Conservation (phyloP, 2,329 filamentous ascomycete species). For the Cladosporium cucumerinum region DNA sequence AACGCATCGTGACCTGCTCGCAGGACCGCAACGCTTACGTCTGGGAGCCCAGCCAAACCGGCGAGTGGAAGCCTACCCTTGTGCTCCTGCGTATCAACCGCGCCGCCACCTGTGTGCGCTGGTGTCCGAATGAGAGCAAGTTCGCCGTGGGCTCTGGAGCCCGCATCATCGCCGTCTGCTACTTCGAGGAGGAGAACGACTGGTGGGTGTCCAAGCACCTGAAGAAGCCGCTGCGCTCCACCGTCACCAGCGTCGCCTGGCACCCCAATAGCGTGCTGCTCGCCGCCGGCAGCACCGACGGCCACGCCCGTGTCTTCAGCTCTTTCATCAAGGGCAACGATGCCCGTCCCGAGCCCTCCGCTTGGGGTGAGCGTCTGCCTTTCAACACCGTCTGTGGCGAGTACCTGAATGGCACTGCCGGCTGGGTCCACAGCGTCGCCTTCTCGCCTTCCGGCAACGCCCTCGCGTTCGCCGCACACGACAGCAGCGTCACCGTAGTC, state of each 20-base stretch:
- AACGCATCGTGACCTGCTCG: constrained; percentile 95
- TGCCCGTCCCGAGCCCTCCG: constrained; percentile 74
- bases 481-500: constrained; percentile 94
- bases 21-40: constrained; percentile 98
- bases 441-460: constrained; percentile 92
- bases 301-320: constrained; percentile 90
- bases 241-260: constrained; percentile 92
- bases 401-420: constrained; percentile 90
- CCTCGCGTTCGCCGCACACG: constrained; percentile 91
- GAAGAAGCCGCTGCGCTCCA: constrained; percentile 98
- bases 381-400: constrained; percentile 99
- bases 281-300: constrained; percentile 93
- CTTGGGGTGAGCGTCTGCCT: constrained; percentile 91
- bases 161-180: constrained; percentile 92
- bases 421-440: constrained; percentile 90
- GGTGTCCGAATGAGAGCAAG: constrained; percentile 95
- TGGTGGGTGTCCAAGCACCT: constrained; percentile 99
- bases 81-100: constrained; percentile 96
- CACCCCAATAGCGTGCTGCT: constrained; percentile 96
- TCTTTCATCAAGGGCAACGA: constrained; percentile 96
- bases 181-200: constrained; percentile 98
- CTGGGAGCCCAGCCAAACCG: constrained; percentile 83
- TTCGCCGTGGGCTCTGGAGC: constrained; percentile 97
- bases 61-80: constrained; percentile 94
- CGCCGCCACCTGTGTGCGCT: constrained; percentile 93